Percentiles rank a stretch among this genome's conserved stretches.
These are phyloP conservation scores for Kregervanrija fluxuum DNA, from an alignment of 805 yeast genomes.

Conservation along the genomic window DNA sequence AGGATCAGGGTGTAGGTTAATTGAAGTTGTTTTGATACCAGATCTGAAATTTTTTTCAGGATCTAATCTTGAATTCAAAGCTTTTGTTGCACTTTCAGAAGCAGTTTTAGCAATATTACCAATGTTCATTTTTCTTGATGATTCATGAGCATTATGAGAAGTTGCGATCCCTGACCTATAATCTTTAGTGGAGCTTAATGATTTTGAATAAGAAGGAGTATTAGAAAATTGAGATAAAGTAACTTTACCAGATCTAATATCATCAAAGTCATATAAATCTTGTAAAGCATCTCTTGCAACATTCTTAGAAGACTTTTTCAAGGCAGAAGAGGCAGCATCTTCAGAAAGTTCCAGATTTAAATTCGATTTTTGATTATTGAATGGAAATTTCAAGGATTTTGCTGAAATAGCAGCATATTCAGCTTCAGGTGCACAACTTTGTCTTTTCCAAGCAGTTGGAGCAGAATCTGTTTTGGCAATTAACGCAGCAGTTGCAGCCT, in stretches of 20 bases:
- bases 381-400: slow-evolving; percentile 27
- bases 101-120: slow-evolving; percentile 23
- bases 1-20: slow-evolving; percentile 16
- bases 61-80: slow-evolving; percentile 38
- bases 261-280: slow-evolving; percentile 37
- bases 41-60: slow-evolving; percentile 32
- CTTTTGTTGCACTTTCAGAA: slow-evolving; percentile 33
- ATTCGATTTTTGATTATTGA: slow-evolving; percentile 14
- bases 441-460: slow-evolving; percentile 44
- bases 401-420: slow-evolving; percentile 37
- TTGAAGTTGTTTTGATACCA: slow-evolving; percentile 23
- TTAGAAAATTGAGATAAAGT: slow-evolving; percentile 24
- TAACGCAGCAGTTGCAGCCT: slow-evolving; percentile 62
- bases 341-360: slow-evolving; percentile 31
- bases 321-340: slow-evolving; percentile 38
- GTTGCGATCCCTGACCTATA: slow-evolving; percentile 23
- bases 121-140: slow-evolving; percentile 26
- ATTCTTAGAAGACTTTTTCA: slow-evolving; percentile 21
- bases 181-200: slow-evolving; percentile 12
- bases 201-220: slow-evolving; percentile 7
- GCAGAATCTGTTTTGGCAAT: slow-evolving; percentile 39
- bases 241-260: slow-evolving; percentile 32
- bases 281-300: slow-evolving; percentile 33
- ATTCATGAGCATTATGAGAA: slow-evolving; percentile 22
- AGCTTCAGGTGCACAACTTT: slow-evolving; percentile 37